Evolutionary conservation across 257 asterid genomes (phyloP), one percentile per base, ranked within the genome.

Genomic region (Orobanche coerulescens): DNA sequence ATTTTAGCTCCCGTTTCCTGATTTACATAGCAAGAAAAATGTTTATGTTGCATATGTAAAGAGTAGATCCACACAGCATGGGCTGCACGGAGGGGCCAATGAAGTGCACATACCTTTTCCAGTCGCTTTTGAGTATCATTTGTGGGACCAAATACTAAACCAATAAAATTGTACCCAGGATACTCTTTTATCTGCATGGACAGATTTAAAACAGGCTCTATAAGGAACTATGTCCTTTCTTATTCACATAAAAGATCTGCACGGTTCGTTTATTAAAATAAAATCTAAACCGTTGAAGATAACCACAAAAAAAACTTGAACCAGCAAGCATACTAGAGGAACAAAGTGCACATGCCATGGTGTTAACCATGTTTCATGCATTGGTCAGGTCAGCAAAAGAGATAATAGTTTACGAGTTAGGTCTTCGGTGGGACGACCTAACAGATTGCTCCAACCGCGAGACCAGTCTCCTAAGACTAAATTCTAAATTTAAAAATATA

Each of bases 1-100:
- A 91, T 70, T 71, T 79, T 83, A 61, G 98, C 91, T 78, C 98
- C 98, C 37, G 96, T 91, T 77, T 91, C 98, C 98, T 91, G 85
- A 73, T 77, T 72, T 51, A 71, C 48, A 61, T 18, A 55, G 58
- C 54, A 39, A 53, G n/a, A n/a, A n/a, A n/a, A n/a, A n/a, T n/a
- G n/a, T n/a, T n/a, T n/a, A n/a, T n/a, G n/a, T n/a, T n/a, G n/a
- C n/a, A n/a, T n/a, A n/a, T n/a, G n/a, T n/a, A n/a, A n/a, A n/a
- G n/a, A n/a, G 58, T 58, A 71, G 28, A 71, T 44, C 68, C 68
- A 26, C 58, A 56, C 46, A 57, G 43, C 28, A 69, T 43, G 46
- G 47, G n/a, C n/a, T n/a, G 55, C 30, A 39, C 57, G 56, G 34
- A 20, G 16, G 61, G 20, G 16, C 47, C 7, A 54, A 62, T 11